These are phyloP conservation scores for Ceratobasidium sp. DNA, from an alignment of 1,284 basidiomycete species.

Conservation along the genomic window DNA sequence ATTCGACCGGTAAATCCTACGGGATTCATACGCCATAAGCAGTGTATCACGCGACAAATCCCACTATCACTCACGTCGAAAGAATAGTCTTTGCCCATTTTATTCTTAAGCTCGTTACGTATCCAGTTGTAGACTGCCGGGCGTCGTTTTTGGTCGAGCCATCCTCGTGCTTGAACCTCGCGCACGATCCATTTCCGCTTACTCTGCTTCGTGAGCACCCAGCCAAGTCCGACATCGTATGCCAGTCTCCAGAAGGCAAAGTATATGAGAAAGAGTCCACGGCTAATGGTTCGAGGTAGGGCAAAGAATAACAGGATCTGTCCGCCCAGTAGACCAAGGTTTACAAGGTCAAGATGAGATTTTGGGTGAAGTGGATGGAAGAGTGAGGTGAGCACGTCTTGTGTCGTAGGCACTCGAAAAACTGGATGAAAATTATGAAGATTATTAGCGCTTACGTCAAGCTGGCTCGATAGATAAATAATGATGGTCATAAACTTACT, in stretches of 20 bases:
- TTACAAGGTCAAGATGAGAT: slow-evolving; percentile 91
- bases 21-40: no score
- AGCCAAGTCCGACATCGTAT: slow-evolving; percentile 94
- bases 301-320: slow-evolving; percentile 83
- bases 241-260: slow-evolving; percentile 94
- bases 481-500: background rate
- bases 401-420: slow-evolving; percentile 94
- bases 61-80: slow-evolving; percentile 77
- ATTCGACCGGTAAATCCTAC: slow-evolving; percentile 83
- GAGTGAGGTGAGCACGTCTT: slow-evolving; percentile 92
- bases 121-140: slow-evolving; percentile 84
- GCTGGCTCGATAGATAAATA: background rate
- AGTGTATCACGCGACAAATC: background rate
- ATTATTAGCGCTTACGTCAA: slow-evolving; percentile 14
- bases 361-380: slow-evolving; percentile 91
- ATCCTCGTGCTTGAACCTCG: slow-evolving; percentile 82
- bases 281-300: slow-evolving; percentile 69
- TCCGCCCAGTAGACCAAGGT: slow-evolving; percentile 79
- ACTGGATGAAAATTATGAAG: slow-evolving; percentile 69
- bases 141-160: slow-evolving; percentile 82
- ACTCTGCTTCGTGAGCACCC: slow-evolving; percentile 93
- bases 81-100: slow-evolving; percentile 95
- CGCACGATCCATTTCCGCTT: slow-evolving; percentile 93
- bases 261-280: slow-evolving; percentile 82
- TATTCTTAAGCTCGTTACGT: slow-evolving; percentile 84